Base-by-base conservation (phyloP, 352 stramenopile genomes). In the Globisporangium nagaii region DNA sequence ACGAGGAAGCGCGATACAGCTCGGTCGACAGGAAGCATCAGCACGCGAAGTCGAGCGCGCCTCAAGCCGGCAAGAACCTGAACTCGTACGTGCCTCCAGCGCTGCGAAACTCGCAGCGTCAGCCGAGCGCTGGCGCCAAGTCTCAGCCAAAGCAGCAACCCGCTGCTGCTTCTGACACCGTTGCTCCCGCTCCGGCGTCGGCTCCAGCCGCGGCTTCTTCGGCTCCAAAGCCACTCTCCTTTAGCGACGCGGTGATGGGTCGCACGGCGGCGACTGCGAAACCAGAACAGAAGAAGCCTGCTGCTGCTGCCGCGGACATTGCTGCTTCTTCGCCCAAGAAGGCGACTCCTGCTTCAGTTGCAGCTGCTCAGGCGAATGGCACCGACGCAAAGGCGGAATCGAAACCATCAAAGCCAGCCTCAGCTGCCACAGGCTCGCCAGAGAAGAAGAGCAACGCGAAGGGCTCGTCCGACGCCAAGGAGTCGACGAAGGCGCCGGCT, bases 1-100 rank as follows among this genome's bases (percentile, higher is more conserved):
- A 98, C 58, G 96, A 99, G 65, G 96, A 99, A 63, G 90, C 96
- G 49, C 81, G 86, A 12, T 99, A 98, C 71, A 98, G 92, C 48
- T 97, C 95, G 4, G 96, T 99, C 8, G 75, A 86, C 44, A 75
- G 76, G 56, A 75, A 77, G 62, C 42, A 48, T 25, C n/a, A n/a
- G n/a, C 64, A 69, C 30, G 37, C 25, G 17, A 24, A 57, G 10
- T 32, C 46, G 27, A 8, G 46, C 32, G 54, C 25, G 15, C 9
- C 25, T 15, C 42, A 48, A 15, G 22, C 17, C 25, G n/a, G 22
- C 42, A 66, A 70, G 25, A 62, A 58, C 10, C 15, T 53, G 3
- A 86, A 77, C 42, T 64, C 76, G 13, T 93, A 93, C 46, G 66
- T 93, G 0, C 83, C 83, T 1, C 83, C 80, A 11, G 83, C 79